phyloP scores from a whole-genome alignment of 1,284 basidiomycete species.

The Cryptococcus depauperatus region DNA sequence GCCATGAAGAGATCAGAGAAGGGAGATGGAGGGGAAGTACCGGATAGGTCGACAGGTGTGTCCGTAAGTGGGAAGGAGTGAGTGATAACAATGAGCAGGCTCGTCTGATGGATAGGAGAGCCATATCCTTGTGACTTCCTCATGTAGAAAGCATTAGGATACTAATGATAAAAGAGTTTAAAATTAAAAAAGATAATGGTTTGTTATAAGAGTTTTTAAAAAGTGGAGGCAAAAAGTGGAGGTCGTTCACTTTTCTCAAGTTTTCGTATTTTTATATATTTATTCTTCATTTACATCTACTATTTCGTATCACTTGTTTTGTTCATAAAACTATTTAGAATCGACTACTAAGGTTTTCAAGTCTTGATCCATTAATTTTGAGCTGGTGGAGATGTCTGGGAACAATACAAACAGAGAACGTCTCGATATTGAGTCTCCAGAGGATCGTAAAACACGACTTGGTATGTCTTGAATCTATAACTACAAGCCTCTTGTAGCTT shows the following conservation, averaged over 20 bases:
- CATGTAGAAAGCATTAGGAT: neutral
- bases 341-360: too few species aligned
- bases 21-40: conserved; percentile 23
- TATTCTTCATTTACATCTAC: too few species aligned
- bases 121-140: neutral
- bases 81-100: conserved; percentile 5
- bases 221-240: conserved; percentile 2
- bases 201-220: neutral
- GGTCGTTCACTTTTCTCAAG: neutral
- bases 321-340: too few species aligned
- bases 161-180: too few species aligned
- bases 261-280: neutral
- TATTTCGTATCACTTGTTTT: too few species aligned
- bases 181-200: too few species aligned
- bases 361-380: too few species aligned
- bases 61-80: conserved; percentile 14
- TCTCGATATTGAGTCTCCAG: conserved; percentile 19
- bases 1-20: conserved; percentile 20
- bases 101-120: conserved; percentile 4
- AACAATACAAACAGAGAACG: conserved; percentile 8
- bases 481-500: too few species aligned
- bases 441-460: conserved; percentile 16
- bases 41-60: conserved; percentile 15
- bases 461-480: too few species aligned
- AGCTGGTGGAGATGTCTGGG: too few species aligned